phyloP scores from a whole-genome alignment of 495 filamentous ascomycete species.

The Xylaria curta region DNA sequence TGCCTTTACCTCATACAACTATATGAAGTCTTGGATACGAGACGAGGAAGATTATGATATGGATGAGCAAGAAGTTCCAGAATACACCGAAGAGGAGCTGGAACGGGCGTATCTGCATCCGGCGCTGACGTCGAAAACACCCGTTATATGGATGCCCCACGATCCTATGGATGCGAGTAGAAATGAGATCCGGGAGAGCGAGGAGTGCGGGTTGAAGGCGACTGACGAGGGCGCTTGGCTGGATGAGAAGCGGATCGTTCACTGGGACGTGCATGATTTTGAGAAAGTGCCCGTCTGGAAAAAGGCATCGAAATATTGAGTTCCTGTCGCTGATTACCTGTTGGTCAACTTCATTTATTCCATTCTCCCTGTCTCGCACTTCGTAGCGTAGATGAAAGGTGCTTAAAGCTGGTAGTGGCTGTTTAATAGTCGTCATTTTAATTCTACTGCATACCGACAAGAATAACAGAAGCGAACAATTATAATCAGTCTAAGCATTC shows the following conservation, averaged over 20 bases:
- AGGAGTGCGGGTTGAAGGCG: slow-evolving; percentile 39
- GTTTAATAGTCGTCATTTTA: not conserved
- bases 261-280: slow-evolving; percentile 54
- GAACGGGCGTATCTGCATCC: slow-evolving; percentile 70
- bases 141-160: slow-evolving; percentile 72
- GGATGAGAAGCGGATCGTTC: slow-evolving; percentile 62
- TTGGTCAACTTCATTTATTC: not conserved
- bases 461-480: too few species aligned
- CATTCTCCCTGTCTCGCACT: not conserved
- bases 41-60: slow-evolving; percentile 51
- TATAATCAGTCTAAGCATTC: too few species aligned
- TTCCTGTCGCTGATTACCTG: not conserved
- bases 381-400: not conserved
- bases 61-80: slow-evolving; percentile 56
- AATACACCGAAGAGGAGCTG: slow-evolving; percentile 62
- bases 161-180: slow-evolving; percentile 69
- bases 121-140: slow-evolving; percentile 63
- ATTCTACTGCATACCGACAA: not conserved
- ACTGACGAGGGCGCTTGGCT: slow-evolving; percentile 71
- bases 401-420: not conserved
- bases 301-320: slow-evolving; percentile 53
- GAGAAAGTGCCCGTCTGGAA: slow-evolving; percentile 72
- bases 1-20: slow-evolving; percentile 31
- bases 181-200: slow-evolving; percentile 59
- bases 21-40: slow-evolving; percentile 37